These are phyloP conservation scores for Calonectria hongkongensis DNA, from an alignment of 2,329 filamentous ascomycete species.

Conservation along the genomic window DNA sequence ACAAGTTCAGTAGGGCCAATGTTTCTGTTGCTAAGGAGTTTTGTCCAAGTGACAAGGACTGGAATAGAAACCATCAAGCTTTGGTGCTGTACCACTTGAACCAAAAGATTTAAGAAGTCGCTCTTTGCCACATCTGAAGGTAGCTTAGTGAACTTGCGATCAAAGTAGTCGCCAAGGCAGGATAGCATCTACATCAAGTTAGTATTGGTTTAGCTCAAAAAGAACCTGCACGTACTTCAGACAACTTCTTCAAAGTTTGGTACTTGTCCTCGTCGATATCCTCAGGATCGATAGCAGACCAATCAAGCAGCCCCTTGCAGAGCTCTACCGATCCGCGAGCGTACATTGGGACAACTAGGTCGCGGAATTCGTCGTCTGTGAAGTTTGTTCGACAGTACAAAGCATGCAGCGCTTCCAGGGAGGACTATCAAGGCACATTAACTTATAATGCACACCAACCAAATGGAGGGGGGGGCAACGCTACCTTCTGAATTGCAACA, in stretches of 20 bases:
- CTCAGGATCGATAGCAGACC: slow-evolving; percentile 85
- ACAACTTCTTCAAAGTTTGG: slow-evolving; percentile 92
- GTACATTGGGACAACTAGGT: slow-evolving; percentile 88
- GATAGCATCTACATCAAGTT: slow-evolving; percentile 80
- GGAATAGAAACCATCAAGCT: slow-evolving; percentile 96
- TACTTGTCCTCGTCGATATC: slow-evolving; percentile 95
- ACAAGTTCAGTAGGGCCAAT: slow-evolving; percentile 79
- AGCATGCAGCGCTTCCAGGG: slow-evolving; percentile 88
- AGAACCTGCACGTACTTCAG: slow-evolving; percentile 79
- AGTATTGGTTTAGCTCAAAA: neutral
- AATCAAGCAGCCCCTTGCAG: slow-evolving; percentile 84
- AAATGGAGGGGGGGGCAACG: too few relatives aligned
- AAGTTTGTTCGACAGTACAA: slow-evolving; percentile 86
- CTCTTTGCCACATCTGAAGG: slow-evolving; percentile 79
- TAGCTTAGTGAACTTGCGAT: slow-evolving; percentile 82
- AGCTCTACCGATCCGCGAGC: slow-evolving; percentile 81
- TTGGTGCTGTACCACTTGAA: slow-evolving; percentile 86
- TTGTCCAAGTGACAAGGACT: slow-evolving; percentile 91
- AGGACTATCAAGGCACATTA: slow-evolving; percentile 71
- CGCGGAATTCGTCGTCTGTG: slow-evolving; percentile 84
- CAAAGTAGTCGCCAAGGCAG: slow-evolving; percentile 88
- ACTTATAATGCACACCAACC: neutral
- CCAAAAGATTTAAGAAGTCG: slow-evolving; percentile 86
- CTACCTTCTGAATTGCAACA: slow-evolving; percentile 83
- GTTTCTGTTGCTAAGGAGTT: slow-evolving; percentile 82